Evolutionary conservation across 2,329 filamentous ascomycete genomes (phyloP), one percentile per base, ranked within the genome.

Genomic region (Chaetomium globosum): DNA sequence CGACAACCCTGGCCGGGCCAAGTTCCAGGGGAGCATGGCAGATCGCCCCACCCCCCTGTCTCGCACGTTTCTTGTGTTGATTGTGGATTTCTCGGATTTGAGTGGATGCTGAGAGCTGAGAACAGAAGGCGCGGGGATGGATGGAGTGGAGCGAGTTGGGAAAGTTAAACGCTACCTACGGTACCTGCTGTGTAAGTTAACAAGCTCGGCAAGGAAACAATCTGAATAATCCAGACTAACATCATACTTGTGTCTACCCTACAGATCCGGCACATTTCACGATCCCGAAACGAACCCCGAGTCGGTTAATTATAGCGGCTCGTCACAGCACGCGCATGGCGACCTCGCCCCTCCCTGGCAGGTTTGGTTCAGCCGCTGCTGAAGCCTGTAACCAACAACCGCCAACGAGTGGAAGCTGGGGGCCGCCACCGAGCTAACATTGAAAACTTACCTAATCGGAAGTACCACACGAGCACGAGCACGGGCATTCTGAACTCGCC

Each of bases 41-140:
- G 58, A 65, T 61, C 59, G 55, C 58, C 48, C 58, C 63, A 53
- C 56, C 31, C 63, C 33, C 26, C 13, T 31, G 33, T 26, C 33
- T 57, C 53, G 21, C 46, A 56, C 21, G n/a, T 54, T 55, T 53
- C 51, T 28, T 53, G 51, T 28, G 51, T 28, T 31, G 46, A 53
- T 28, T 31, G 51, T 53, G 51, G 51, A 19, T 55, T 55, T 48
- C 16, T 56, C 30, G 19, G n/a, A 56, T 36, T 36, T 28, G 8
- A 51, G n/a, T 39, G 28, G 30, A 21, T 23, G n/a, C n/a, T n/a
- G 33, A 23, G 8, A 23, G 28, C n/a, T 26, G 33, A 23, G 8
- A 23, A 59, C 10, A 23, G 6, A 9, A 9, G 26, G 57, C 46
- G 46, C 23, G 46, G 46, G 26, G 26, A 26, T 2, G 26, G 46